phyloP scores from a whole-genome alignment of 169 alveolate species.

The Cryptosporidium parvum region DNA sequence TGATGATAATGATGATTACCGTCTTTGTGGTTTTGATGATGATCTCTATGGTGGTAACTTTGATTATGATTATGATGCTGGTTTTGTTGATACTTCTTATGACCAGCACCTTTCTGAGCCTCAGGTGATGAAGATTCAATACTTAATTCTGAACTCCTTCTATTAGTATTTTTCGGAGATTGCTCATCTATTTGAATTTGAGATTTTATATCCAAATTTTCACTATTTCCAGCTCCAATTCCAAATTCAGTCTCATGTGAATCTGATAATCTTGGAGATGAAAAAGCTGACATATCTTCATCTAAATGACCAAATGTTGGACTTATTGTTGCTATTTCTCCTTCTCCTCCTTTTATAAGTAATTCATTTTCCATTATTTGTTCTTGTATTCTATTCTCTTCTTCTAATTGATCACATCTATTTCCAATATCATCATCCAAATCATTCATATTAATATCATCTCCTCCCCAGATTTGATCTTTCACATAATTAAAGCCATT shows the following conservation, averaged over 20 bases:
- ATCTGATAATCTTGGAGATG: neutral
- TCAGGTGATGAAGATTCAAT: neutral
- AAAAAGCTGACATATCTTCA: neutral
- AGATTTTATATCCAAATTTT: neutral
- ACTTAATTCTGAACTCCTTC: neutral
- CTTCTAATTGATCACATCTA: neutral
- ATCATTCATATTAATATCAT: neutral
- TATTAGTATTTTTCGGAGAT: too few relatives aligned
- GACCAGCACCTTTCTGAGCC: neutral
- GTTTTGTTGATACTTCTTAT: too few relatives aligned
- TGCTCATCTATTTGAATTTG: neutral
- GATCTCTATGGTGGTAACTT: too few relatives aligned
- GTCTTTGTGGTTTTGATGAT: too few relatives aligned
- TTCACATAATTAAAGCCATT: conserved; percentile 36
- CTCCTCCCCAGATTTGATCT: conserved; percentile 47
- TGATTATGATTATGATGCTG: too few relatives aligned
- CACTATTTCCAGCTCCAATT: neutral
- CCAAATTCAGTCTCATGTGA: neutral
- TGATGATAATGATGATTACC: neutral
- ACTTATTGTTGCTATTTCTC: neutral
- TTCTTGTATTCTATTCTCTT: neutral
- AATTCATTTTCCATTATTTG: neutral
- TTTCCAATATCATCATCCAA: neutral
- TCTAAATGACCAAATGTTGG: neutral
- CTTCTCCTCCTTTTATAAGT: neutral